These are phyloP conservation scores for Quercus robur DNA, from an alignment of 306 rosid genomes.

Conservation along the genomic window DNA sequence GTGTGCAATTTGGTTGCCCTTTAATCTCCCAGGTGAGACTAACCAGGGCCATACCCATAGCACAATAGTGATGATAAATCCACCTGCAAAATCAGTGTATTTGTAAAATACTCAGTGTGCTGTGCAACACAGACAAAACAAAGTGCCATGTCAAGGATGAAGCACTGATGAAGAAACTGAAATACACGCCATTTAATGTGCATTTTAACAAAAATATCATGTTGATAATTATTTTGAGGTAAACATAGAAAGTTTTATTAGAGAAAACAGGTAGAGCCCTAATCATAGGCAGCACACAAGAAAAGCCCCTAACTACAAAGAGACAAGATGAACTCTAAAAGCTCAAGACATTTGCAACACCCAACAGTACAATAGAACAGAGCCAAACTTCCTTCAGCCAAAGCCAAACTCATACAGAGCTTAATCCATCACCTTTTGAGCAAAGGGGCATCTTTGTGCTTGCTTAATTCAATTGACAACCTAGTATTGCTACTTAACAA, in stretches of 20 bases:
- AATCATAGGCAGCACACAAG: not conserved
- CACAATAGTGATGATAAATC: slow-evolving; percentile 99
- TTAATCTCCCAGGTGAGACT: slow-evolving; percentile 99
- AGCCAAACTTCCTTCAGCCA: too few relatives aligned
- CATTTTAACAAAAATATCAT: not conserved
- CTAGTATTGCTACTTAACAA: too few relatives aligned
- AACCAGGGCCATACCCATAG: slow-evolving; percentile 92
- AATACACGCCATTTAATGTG: not conserved
- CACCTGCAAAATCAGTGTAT: slow-evolving; percentile 60
- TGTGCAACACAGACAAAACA: not conserved
- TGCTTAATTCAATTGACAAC: not conserved
- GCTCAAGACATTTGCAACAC: not conserved
- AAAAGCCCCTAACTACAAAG: not conserved
- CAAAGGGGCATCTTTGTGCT: too few relatives aligned
- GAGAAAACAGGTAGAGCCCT: not conserved
- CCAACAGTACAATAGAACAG: not conserved
- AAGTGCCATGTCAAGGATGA: slow-evolving; percentile 13
- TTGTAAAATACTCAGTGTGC: not conserved
- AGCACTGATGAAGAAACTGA: slow-evolving; percentile 8
- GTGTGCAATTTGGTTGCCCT: slow-evolving; percentile 89
- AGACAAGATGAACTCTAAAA: not conserved
- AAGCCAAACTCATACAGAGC: too few relatives aligned
- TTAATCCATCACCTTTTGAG: too few relatives aligned
- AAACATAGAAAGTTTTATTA: not conserved
- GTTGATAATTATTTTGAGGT: not conserved